These are phyloP conservation scores for Penium margaritaceum DNA, from an alignment of 139 green algal species.

Conservation along the genomic window DNA sequence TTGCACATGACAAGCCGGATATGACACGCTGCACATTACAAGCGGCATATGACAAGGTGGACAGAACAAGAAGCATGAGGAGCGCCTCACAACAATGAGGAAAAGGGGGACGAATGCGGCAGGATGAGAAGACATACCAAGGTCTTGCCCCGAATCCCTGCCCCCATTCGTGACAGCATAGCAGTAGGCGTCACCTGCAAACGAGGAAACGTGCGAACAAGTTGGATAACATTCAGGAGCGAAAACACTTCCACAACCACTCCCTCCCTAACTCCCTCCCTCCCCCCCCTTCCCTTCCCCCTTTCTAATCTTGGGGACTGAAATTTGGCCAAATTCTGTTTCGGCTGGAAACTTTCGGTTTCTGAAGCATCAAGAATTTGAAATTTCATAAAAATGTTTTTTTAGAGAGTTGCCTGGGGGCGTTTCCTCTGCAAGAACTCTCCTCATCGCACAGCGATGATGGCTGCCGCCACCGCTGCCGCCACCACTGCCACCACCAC, in stretches of 20 bases:
- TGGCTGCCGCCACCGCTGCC: background rate
- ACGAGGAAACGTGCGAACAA: background rate
- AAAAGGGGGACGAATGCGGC: too few species aligned
- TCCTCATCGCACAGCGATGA: too few species aligned
- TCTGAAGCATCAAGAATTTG: background rate
- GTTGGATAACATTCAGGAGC: background rate
- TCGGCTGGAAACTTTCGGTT: background rate
- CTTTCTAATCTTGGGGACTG: background rate
- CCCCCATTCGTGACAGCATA: constrained; percentile 43
- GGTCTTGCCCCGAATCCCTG: constrained; percentile 36
- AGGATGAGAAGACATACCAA: too few species aligned
- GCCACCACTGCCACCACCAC: constrained; percentile 3
- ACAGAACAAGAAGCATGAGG: too few species aligned
- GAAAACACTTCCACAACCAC: background rate
- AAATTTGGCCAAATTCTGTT: background rate
- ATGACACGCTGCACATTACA: too few species aligned
- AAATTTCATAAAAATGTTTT: too few species aligned
- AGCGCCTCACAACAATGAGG: too few species aligned
- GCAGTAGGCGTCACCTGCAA: constrained; percentile 42
- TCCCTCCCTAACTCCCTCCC: background rate
- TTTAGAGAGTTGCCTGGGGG: too few species aligned
- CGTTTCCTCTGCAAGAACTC: too few species aligned
- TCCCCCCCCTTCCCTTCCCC: background rate
- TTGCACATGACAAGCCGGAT: too few species aligned
- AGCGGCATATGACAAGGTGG: too few species aligned